A percentile compares a stretch with the other conserved stretches of the same genome.
Evolutionary conservation across 768 basidiomycete genomes (phyloP).

Genomic region (Ramaria sp.): DNA sequence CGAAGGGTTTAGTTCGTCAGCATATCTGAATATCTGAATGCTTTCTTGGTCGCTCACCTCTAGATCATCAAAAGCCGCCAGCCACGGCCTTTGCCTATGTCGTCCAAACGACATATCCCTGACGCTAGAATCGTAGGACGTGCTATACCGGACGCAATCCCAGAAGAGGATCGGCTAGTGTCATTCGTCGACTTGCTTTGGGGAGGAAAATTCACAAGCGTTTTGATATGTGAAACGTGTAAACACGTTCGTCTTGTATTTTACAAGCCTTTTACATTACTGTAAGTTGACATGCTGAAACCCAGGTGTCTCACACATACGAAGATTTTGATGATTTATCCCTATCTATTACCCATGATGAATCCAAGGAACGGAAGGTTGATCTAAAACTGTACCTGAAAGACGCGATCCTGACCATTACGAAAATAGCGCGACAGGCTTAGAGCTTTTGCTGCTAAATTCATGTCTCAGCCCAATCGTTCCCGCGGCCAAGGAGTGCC

Average conservation of each 20-base stretch:
- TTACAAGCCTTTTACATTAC: no score
- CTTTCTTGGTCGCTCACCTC: background rate
- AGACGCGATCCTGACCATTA: background rate
- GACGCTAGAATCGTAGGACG: background rate
- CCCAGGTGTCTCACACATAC: conserved; percentile 65
- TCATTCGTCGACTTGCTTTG: conserved; percentile 88
- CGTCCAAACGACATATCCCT: conserved; percentile 25
- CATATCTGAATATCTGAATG: background rate
- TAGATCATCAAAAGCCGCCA: conserved; percentile 74
- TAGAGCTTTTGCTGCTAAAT: conserved; percentile 59
- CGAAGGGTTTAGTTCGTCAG: background rate
- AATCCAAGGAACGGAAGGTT: conserved; percentile 53
- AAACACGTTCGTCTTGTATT: conserved; percentile 49
- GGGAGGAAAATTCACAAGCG: conserved; percentile 78
- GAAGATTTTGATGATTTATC: conserved; percentile 95
- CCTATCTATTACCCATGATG: conserved; percentile 78
- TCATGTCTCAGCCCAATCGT: conserved; percentile 32
- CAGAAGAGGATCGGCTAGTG: conserved; percentile 39
- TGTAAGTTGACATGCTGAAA: no score
- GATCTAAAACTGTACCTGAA: background rate
- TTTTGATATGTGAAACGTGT: conserved; percentile 91
- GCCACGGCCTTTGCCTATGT: conserved; percentile 34
- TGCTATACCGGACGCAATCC: conserved; percentile 10
- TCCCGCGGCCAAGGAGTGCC: background rate
- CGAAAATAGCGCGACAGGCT: conserved; percentile 48